phyloP scores from a whole-genome alignment of 1,284 basidiomycete species.

The Malassezia furfur region DNA sequence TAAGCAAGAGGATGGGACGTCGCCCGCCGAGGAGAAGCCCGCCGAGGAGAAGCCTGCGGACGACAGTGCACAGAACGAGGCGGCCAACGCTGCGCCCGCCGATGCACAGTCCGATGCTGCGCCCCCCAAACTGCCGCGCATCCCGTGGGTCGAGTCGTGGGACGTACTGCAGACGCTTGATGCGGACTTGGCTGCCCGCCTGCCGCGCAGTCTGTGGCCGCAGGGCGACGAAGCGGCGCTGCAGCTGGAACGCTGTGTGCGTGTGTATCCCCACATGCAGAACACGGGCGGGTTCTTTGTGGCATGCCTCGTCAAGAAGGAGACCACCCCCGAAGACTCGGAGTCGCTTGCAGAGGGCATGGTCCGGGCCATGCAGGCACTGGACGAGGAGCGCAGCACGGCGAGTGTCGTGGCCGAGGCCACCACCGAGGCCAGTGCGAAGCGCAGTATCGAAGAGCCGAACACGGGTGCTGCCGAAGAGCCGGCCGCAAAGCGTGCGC shows the following conservation, averaged over 20 bases:
- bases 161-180: conserved; percentile 36
- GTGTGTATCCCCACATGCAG: conserved; percentile 77
- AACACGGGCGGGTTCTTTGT: conserved; percentile 97
- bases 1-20: conserved; percentile 10
- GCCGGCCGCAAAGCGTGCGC: conserved; percentile 26
- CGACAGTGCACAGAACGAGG: not conserved
- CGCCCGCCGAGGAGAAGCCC: conserved; percentile 17
- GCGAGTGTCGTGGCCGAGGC: conserved; percentile 19
- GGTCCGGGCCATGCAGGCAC: conserved; percentile 29
- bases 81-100: not conserved
- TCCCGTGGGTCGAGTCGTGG: conserved; percentile 40
- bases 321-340: conserved; percentile 21
- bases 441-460: conserved; percentile 20
- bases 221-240: conserved; percentile 40
- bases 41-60: conserved; percentile 16
- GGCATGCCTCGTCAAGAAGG: conserved; percentile 64
- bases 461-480: conserved; percentile 5
- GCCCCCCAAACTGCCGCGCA: conserved; percentile 25
- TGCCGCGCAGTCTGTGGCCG: conserved; percentile 40
- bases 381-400: not conserved
- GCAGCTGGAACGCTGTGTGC: conserved; percentile 37
- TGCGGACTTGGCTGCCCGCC: conserved; percentile 29
- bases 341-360: conserved; percentile 43
- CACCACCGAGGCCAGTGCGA: conserved; percentile 17
- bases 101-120: conserved; percentile 4